Base-by-base conservation (phyloP, 2,329 filamentous ascomycete species). In the Talaromyces sp. region DNA sequence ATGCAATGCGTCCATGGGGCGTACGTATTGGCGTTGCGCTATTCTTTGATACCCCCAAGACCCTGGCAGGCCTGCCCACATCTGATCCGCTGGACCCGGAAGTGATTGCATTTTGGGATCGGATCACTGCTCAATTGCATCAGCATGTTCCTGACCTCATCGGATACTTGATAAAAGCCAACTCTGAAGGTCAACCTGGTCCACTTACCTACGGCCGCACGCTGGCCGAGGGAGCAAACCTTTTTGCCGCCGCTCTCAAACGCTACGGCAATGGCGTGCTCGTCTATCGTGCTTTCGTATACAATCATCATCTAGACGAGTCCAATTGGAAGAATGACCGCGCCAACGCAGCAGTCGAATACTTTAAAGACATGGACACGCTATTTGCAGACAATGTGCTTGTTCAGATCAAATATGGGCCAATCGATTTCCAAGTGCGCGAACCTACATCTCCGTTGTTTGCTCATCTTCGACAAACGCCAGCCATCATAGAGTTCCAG, bases 271-370 rank as follows among this genome's bases (percentile, higher is more conserved):
- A 57, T 50, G 62, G 86, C 14, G 77, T 88, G 35, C 79, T 90
- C 60, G 85, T 91, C 83, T 91, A 88, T 76, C 83, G 88, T 1
- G 88, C 88, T 1, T 91, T 91, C 67, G 87, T 91, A 1, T 90
- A 91, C 70, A 81, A 90, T 25, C 62, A 63, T 68, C 74, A 78
- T 7, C 72, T 87, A 64, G 81, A 84, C 65, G 79, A 86, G 69
- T 76, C 78, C 0, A 80, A 87, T 70, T 90, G 87, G 86, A 84
- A 82, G 58, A 82, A 82, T 1, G 88, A 91, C 70, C 83, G 88
- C 1, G 88, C 88, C 1, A 90, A 89, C 61, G 88, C 87, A 0
- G 87, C 86, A 0, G 86, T 89, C 0, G 79, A 90, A 0, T 89
- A 84, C 73, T 90, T 91, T 72, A 77, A 84, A 16, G 79, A 80